Base-by-base conservation (phyloP, 129 eudicot species). In the Ambrosia trifida region DNA sequence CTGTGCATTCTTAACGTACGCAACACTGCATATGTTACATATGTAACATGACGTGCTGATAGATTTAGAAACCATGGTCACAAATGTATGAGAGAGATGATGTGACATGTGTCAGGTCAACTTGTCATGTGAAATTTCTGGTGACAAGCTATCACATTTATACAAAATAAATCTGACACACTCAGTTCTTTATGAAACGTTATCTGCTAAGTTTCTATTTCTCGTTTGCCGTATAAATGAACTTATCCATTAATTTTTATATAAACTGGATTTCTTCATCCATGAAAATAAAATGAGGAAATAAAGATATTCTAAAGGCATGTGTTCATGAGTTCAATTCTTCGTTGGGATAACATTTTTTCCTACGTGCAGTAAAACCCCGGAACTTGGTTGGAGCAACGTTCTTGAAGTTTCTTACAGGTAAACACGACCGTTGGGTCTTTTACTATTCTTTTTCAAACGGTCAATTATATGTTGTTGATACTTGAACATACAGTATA, bases 401-500 rank as follows among this genome's bases (percentile, higher is more conserved):
- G 58, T 93, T 93, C 82, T 77, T 87, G 80, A 89, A 89, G 88
- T 80, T 87, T 78, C 95, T 93, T 85, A 75, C 98, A 78, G 96
- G 98, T 93, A 87, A 43, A 10, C 35, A 49, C 17, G 16, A 11
- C 54, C 14, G 31, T 66, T 18, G 47, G 50, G 20, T 54, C 53
- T 70, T n/a, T 33, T 14, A 62, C 51, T 17, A 69, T 32, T 33
- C 4, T 52, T 3, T 33, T 19, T 12, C 36, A 69, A 69, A 69
- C 3, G 36, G 51, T 69, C 35, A 33, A 11, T 49, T 35, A 35
- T n/a, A 5, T 31, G 31, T 51, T 68, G 31, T 19, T 30, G 12
- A 28, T 31, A 32, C 58, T 67, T 47, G 43, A 47, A 24, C 35
- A 5, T 53, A 18, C 8, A 8, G 7, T 36, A 7, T 36, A 36